Conservation (phyloP, 2,329 filamentous ascomycete species). For the Calonectria ilicicola region DNA sequence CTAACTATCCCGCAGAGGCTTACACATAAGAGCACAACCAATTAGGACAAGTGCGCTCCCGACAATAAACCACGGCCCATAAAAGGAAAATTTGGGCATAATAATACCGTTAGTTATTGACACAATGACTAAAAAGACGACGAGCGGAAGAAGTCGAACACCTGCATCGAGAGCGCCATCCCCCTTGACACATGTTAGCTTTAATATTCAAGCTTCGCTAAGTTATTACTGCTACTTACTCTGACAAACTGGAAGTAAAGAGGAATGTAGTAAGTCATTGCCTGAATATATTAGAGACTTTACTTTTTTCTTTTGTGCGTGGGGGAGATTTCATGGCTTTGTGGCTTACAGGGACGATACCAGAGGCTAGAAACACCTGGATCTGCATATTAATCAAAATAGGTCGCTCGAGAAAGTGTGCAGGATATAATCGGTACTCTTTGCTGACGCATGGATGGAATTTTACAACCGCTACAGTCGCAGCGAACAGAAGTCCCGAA, state of each 20-base stretch:
- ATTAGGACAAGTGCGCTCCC: background rate
- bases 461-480: constrained; percentile 55
- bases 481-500: constrained; percentile 54
- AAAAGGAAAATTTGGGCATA: background rate
- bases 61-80: background rate
- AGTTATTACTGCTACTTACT: background rate
- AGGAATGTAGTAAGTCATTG: constrained; percentile 54
- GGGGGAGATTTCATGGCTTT: too few relatives aligned
- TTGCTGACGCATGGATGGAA: constrained; percentile 59
- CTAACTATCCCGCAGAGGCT: background rate
- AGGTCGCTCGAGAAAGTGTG: constrained; percentile 37
- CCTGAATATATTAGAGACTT: constrained; percentile 54
- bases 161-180: background rate
- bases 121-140: background rate
- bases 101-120: background rate
- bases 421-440: constrained; percentile 38
- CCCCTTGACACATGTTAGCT: background rate
- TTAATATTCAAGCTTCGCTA: background rate
- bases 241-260: background rate
- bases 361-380: background rate
- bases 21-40: background rate
- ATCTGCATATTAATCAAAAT: constrained; percentile 44
- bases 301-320: background rate
- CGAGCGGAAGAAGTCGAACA: background rate
- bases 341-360: background rate